phyloP scores from a whole-genome alignment of 2,329 filamentous ascomycete genomes.

The Epichloe baconii region DNA sequence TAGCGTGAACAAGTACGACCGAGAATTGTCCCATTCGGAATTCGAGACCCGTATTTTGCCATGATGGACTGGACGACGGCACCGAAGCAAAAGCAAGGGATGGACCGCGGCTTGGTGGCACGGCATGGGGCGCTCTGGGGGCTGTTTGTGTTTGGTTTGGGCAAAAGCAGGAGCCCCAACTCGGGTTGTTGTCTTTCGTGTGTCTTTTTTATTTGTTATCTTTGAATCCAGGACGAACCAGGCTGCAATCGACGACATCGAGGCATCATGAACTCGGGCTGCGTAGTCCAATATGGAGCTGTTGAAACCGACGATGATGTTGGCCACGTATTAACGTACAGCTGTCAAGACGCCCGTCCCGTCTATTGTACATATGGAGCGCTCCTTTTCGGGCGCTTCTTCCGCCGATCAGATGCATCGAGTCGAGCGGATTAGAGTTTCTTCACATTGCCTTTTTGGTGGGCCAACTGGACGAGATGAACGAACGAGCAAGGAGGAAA shows the following conservation, averaged over 20 bases:
- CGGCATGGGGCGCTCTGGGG: not conserved
- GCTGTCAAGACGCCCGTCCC: no score
- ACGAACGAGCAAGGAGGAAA: not conserved
- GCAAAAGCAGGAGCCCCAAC: not conserved
- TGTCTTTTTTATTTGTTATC: no score
- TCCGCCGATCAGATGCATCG: no score
- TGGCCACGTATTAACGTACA: not conserved
- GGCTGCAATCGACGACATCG: not conserved
- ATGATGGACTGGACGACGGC: not conserved
- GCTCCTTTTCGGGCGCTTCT: no score
- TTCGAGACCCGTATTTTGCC: slow-evolving; percentile 5
- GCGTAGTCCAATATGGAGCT: not conserved
- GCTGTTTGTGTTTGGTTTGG: no score
- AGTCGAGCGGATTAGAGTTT: not conserved
- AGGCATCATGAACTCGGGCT: not conserved
- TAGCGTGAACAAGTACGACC: slow-evolving; percentile 21
- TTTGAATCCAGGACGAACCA: not conserved
- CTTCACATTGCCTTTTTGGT: not conserved
- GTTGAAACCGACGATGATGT: not conserved
- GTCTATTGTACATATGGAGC: no score
- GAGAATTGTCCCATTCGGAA: slow-evolving; percentile 20
- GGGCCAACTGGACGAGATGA: not conserved
- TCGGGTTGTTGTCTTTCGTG: not conserved
- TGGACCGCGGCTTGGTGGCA: not conserved
- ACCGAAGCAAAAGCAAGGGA: not conserved